Base-by-base conservation (phyloP, 2,329 filamentous ascomycete species). In the Diaporthe vexans region DNA sequence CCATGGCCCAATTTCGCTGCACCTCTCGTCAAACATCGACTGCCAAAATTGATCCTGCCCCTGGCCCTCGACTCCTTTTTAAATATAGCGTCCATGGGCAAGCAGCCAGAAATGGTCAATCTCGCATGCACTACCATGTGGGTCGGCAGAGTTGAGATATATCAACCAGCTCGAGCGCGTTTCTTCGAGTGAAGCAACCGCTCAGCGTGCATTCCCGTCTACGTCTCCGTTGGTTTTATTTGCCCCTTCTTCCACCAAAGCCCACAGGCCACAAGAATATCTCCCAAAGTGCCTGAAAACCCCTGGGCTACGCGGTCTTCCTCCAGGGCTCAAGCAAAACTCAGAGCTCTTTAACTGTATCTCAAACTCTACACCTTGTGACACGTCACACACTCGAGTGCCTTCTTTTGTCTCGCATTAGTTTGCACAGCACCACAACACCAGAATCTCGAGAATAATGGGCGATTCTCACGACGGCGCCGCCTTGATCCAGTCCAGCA, bases 1-100 rank as follows among this genome's bases (percentile, higher is more conserved):
- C 46, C 61, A 67, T 51, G 43, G 46, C 61, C 61, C 61, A 67
- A 67, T 67, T 29, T 67, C 61, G 61, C 61, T 67, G 61, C 61
- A 67, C 43, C 61, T 67, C 40, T 67, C 61, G 61, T 67, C 61
- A 67, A 67, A 24, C 43, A 51, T 35, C 40, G 61, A 65, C 61
- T 51, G 61, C 61, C 61, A 65, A 65, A 11, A 33, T 65, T 65
- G 61, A 51, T 65, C 35, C 26, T 37, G 61, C 61, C 61, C 61
- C 61, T 67, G 26, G 61, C 46, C 46, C 1, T 67, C 61, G 61
- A 67, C 61, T 67, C 61, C 61, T 67, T 67, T 67, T 67, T 52
- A 67, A 52, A 52, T 67, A 67, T 67, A 67, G 61, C 43, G 61
- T 67, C 61, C 11, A 52, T 21, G 21, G 35, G 24, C 19, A 43